A percentile compares a stretch with the other conserved stretches of the same genome.
These are phyloP conservation scores for Luffa aegyptiaca DNA, from an alignment of 306 rosid species.

Conservation along the genomic window DNA sequence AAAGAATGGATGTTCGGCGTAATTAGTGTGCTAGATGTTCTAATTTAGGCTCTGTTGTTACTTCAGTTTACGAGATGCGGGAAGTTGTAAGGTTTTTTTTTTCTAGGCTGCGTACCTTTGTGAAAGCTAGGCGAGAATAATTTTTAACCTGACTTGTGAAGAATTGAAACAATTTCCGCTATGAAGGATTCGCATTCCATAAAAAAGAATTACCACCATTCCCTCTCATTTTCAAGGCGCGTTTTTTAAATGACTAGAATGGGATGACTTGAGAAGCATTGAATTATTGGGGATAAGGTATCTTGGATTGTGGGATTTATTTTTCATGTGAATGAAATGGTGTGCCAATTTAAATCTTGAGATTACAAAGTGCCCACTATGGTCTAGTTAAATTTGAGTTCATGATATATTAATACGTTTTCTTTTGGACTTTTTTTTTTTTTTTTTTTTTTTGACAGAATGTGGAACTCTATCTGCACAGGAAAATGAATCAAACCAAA, in stretches of 20 bases:
- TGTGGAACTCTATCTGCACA: neutral
- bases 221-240: neutral
- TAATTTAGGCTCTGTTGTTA: neutral
- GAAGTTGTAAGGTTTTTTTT: neutral
- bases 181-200: neutral
- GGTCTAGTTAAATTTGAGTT: neutral
- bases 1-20: neutral
- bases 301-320: neutral
- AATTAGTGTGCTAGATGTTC: neutral
- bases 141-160: neutral
- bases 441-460: neutral
- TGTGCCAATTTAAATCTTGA: neutral
- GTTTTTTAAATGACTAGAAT: neutral
- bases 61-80: neutral
- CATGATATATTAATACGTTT: neutral
- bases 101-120: neutral
- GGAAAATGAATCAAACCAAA: neutral
- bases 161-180: neutral
- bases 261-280: neutral
- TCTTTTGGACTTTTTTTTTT: neutral
- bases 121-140: neutral
- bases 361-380: neutral
- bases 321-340: neutral
- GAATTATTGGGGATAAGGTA: neutral
- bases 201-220: neutral